Evolutionary conservation across 805 yeast genomes (phyloP), one percentile per base, ranked within the genome.

Genomic region (Saccharomyces jurei): DNA sequence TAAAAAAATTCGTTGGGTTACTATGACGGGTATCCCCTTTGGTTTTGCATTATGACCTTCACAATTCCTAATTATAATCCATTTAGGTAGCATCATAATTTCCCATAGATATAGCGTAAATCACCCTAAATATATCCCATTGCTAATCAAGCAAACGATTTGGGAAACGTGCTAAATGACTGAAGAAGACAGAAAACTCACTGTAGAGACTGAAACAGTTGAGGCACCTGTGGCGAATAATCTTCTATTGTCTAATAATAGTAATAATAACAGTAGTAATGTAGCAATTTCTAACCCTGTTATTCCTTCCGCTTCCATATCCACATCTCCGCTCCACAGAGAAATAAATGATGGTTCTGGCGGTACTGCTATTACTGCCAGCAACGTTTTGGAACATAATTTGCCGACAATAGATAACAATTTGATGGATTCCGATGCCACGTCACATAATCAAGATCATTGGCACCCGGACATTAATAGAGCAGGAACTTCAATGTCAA

Each of bases 141-240:
- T 9, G 5, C 17, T 4, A 6, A 9, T 25, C 44, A 36, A 8
- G 11, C 4, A 36, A 36, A 17, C 22, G 25, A 36, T 36, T 36
- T 36, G 44, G 44, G 44, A 17, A 36, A 36, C 25, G 44, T 17
- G 44, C 10, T 31, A 28, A 57, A 60, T 57, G 61, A 56, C 56
- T 26, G 65, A 62, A 47, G 69, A 64, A 53, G 60, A 63, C 26
- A 69, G 70, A 50, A 65, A 71, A 25, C 75, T 80, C 75, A 78
- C 79, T 29, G 87, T 82, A 30, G 87, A 82, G 60, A 80, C 84
- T 0, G 87, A 82, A 61, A 81, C 84, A 0, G 84, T 82, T 17
- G 77, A 81, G 44, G 77, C 83, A 1, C 67, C 75, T 2, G 57
- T 58, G 1, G 49, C 56, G 67, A 75, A 49, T 21, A 17, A 36